Percentiles rank a stretch among this genome's conserved stretches.
Conservation (phyloP, 768 basidiomycete species). For the Trametes punicea region DNA sequence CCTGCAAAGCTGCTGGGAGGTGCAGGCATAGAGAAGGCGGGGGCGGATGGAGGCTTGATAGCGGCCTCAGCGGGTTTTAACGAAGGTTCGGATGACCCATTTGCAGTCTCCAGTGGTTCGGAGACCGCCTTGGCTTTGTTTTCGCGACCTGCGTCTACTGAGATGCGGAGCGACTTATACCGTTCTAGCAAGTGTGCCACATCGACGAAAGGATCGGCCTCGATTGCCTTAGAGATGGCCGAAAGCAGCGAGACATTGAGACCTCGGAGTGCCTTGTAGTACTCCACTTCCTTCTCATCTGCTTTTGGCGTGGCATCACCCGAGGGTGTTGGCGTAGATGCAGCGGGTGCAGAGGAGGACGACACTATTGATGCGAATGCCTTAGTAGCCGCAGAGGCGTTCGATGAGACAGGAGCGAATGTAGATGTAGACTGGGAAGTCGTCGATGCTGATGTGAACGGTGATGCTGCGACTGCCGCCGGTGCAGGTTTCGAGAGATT, state of each 20-base stretch:
- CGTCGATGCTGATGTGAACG: constrained; percentile 5
- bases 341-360: constrained; percentile 9
- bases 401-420: constrained; percentile 30
- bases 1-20: constrained; percentile 39
- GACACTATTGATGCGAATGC: constrained; percentile 48
- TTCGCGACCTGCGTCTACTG: constrained; percentile 57
- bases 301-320: constrained; percentile 11
- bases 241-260: constrained; percentile 65
- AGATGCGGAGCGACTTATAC: constrained; percentile 55
- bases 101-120: neutral
- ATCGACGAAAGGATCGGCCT: constrained; percentile 70
- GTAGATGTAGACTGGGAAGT: constrained; percentile 14
- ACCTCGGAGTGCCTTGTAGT: constrained; percentile 69
- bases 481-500: constrained; percentile 18
- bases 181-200: constrained; percentile 50
- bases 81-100: neutral
- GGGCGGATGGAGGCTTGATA: neutral
- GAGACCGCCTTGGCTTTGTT: constrained; percentile 12
- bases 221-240: constrained; percentile 54
- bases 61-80: neutral
- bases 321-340: constrained; percentile 17
- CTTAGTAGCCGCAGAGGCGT: constrained; percentile 47
- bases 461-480: constrained; percentile 16
- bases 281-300: constrained; percentile 43
- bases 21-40: constrained; percentile 32